These are phyloP conservation scores for Tricholoma hemisulphureum DNA, from an alignment of 768 basidiomycete species.

Conservation along the genomic window DNA sequence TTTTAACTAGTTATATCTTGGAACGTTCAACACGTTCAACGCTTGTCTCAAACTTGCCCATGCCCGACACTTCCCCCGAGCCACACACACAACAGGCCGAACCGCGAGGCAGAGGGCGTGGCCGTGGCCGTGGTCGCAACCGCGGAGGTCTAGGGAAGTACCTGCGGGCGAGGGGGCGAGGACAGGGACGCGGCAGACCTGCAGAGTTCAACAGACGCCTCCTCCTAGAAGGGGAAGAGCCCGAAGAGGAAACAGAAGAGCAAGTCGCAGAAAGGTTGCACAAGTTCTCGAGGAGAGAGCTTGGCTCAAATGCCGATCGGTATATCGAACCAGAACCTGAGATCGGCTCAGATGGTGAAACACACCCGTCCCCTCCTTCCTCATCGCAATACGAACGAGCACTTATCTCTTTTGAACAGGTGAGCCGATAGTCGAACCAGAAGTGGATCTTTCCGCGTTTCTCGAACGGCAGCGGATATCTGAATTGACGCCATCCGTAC, in stretches of 20 bases:
- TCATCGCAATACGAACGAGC: not conserved
- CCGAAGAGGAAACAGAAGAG: conserved; percentile 49
- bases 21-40: too few relatives aligned
- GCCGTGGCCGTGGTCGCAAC: conserved; percentile 49
- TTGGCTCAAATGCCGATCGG: conserved; percentile 71
- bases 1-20: too few relatives aligned
- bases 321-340: conserved; percentile 71
- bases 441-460: conserved; percentile 69
- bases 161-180: conserved; percentile 67
- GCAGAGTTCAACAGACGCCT: conserved; percentile 65
- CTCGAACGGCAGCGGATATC: conserved; percentile 60
- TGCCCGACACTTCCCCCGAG: not conserved
- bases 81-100: not conserved
- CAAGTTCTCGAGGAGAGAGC: conserved; percentile 56
- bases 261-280: conserved; percentile 44
- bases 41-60: too few relatives aligned
- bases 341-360: conserved; percentile 68
- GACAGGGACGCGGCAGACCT: conserved; percentile 56
- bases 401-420: conserved; percentile 36
- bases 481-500: conserved; percentile 30
- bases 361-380: conserved; percentile 2
- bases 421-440: conserved; percentile 65
- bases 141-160: conserved; percentile 75
- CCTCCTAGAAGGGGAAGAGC: conserved; percentile 57
- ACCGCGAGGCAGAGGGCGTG: conserved; percentile 30